Conservation (phyloP, 179 eudicot genomes). For the Gypsophila paniculata region DNA sequence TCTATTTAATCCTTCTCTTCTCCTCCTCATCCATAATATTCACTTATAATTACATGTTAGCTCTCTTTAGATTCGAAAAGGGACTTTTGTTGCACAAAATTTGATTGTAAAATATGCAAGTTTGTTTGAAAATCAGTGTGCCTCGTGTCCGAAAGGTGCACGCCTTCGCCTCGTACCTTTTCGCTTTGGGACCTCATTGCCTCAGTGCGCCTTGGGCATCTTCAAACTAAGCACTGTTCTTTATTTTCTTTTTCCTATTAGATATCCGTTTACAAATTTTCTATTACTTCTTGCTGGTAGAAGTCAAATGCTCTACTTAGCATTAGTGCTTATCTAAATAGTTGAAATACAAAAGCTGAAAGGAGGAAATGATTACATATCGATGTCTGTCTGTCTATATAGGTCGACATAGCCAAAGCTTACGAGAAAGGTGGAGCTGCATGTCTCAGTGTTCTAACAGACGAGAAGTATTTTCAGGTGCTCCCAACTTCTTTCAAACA, state of each 20-base stretch:
- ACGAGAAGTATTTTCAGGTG: conserved; percentile 79
- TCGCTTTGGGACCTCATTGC: too few relatives aligned
- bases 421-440: conserved; percentile 99
- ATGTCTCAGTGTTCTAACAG: conserved; percentile 95
- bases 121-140: too few relatives aligned
- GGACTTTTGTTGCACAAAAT: too few relatives aligned
- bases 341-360: not conserved
- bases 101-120: too few relatives aligned
- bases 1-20: too few relatives aligned
- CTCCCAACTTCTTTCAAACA: not conserved
- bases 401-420: conserved; percentile 87
- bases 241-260: not conserved
- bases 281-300: not conserved
- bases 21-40: too few relatives aligned
- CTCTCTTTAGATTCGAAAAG: too few relatives aligned
- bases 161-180: too few relatives aligned
- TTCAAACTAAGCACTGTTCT: too few relatives aligned
- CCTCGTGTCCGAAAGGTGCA: too few relatives aligned
- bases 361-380: not conserved
- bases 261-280: not conserved
- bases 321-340: not conserved
- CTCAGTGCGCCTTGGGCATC: too few relatives aligned
- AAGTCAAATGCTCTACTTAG: not conserved
- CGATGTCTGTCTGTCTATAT: not conserved
- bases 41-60: too few relatives aligned